Base-by-base conservation (phyloP, 306 rosid species). In the Rosa multiflora region DNA sequence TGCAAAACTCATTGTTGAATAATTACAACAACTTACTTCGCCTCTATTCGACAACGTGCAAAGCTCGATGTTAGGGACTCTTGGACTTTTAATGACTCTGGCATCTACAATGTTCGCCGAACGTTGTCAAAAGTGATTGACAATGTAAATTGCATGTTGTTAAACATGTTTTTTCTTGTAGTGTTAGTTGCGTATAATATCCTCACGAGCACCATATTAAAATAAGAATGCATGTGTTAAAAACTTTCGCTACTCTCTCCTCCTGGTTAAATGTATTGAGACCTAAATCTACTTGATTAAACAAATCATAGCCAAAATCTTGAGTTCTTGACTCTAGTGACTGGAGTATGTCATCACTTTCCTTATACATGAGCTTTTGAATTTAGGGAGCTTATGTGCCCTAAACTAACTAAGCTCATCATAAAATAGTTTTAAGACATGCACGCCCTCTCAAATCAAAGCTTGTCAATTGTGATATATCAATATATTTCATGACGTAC, bases 211-310 rank as follows among this genome's bases (percentile, higher is more conserved):
- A 63, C 40, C 68, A 63, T 32, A 32, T 63, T 62, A 29, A 13
- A 63, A 29, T 29, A 63, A 63, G 40, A 66, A 20, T 35, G 29
- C 7, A 55, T 70, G 37, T 44, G 15, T 59, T 61, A 17, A 75
- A 0, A 68, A 37, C 37, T 23, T 48, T 10, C 46, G 26, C 6
- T 3, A 3, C 42, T 21, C 76, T 73, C 32, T 61, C 42, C 29
- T 64, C 42, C 44, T 64, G 37, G 82, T 83, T 88, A 83, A 88
- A 58, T 85, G 89, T 59, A 80, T 83, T 40, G 40, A 70, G 82
- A 83, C 84, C 18, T 40, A 20, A 40, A 37, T 10, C 4, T 9
- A 10, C 8, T 18, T 7, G 62, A 56, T 18, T n/a, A 6, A 6
- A 56, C 10, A 15, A 12, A 43, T 44, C 21, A 48, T 21, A 51